Evolutionary conservation across 2,329 filamentous ascomycete species (phyloP).

Genomic region (Tolypocladium ophioglossoides): DNA sequence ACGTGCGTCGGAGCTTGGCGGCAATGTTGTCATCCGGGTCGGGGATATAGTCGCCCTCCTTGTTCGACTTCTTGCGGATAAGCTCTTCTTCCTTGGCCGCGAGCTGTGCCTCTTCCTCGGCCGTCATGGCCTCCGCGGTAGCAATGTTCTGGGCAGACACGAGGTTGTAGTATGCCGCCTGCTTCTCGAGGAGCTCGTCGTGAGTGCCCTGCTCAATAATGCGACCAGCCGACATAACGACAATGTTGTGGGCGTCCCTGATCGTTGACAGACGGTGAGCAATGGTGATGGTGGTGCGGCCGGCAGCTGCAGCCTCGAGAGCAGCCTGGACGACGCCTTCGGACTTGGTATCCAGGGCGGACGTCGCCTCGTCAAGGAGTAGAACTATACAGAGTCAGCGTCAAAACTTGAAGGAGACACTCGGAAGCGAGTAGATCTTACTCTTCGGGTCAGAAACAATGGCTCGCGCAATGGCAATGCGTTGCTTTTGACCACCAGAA

Average conservation of each 20-base stretch:
- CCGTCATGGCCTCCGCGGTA: constrained; percentile 41
- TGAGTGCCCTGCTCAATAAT: constrained; percentile 92
- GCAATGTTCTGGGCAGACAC: constrained; percentile 83
- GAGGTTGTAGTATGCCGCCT: constrained; percentile 70
- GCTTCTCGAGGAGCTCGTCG: constrained; percentile 59
- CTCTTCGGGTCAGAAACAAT: constrained; percentile 83
- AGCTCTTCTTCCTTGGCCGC: constrained; percentile 40
- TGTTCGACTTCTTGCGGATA: constrained; percentile 34
- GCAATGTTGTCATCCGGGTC: constrained; percentile 55
- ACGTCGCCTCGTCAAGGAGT: constrained; percentile 89
- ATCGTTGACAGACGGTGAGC: constrained; percentile 94
- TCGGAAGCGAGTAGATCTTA: constrained; percentile 15
- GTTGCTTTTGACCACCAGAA: constrained; percentile 92
- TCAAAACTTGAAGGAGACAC: neutral
- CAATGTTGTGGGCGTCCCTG: constrained; percentile 87
- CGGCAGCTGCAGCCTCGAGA: constrained; percentile 73
- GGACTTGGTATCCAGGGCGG: constrained; percentile 84
- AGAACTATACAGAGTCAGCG: constrained; percentile 40
- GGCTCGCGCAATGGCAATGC: constrained; percentile 86
- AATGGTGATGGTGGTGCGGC: constrained; percentile 90
- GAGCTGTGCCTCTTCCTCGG: constrained; percentile 39
- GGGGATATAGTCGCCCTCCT: constrained; percentile 29
- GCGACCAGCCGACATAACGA: constrained; percentile 77
- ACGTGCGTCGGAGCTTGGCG: constrained; percentile 44
- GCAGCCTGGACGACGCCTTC: constrained; percentile 92